Base-by-base conservation (phyloP, 306 rosid genomes). In the Trifolium fragiferum region DNA sequence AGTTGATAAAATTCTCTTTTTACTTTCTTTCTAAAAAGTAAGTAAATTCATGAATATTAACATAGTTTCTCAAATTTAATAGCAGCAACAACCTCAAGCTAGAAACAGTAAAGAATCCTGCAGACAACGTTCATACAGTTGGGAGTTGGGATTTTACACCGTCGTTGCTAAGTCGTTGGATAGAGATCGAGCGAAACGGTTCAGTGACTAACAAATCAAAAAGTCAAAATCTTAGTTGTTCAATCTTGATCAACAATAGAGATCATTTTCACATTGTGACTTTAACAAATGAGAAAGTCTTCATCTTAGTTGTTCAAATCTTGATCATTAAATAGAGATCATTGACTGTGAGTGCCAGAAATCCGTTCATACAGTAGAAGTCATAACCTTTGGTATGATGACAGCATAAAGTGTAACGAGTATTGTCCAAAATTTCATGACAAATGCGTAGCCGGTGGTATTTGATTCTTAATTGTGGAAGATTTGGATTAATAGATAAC, bases 391-490 rank as follows among this genome's bases (percentile, higher is more conserved):
- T 67, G 23, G 25, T 43, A 20, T 23, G 57, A 23, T 23, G 18
- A 66, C 53, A 41, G 4, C 35, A 44, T 14, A 49, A 49, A 59
- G 58, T 41, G 44, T 20, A 8, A 73, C n/a, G 32, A 58, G 50
- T 44, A 46, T 10, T 44, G 69, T 44, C 18, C 76, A 77, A 46
- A 68, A 19, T 33, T 33, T 47, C 69, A 67, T 10, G 47, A 51
- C 2, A 51, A 65, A 19, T 49, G 13, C 35, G 18, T 33, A 53
- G 66, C 32, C 40, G 27, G 4, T 15, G 20, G 19, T 8, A 35
- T 21, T 68, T 60, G 46, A 77, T 60, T 58, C 38, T 27, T 21
- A 37, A n/a, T 38, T 23, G 15, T 54, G 32, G 11, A 58, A 58
- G 68, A 19, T 74, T 61, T 62, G 51, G 51, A 47, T 38, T 8